Evolutionary conservation across 2,329 filamentous ascomycete genomes (phyloP).

Genomic region (Amauroascus niger): DNA sequence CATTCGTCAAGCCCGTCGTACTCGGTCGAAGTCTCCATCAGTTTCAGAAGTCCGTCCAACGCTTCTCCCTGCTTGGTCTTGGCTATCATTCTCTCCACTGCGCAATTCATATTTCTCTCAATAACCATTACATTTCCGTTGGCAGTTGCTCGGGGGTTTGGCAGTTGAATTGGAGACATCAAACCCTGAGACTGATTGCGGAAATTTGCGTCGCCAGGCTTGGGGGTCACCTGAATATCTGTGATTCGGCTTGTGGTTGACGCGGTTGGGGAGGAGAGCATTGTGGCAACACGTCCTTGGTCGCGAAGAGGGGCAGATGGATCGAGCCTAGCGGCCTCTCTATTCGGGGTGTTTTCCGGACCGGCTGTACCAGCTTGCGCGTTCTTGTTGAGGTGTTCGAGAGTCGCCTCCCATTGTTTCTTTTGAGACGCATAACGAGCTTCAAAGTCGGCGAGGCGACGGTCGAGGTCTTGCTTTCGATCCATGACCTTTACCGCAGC

Average conservation of each 20-base stretch:
- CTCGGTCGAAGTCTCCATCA: conserved; percentile 31
- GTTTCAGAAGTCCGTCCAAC: conserved; percentile 32
- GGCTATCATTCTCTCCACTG: conserved; percentile 17
- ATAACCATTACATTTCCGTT: conserved; percentile 9
- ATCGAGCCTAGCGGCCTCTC: conserved; percentile 6
- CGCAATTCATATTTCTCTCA: conserved; percentile 15
- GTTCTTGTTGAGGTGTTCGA: conserved; percentile 9
- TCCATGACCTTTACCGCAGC: conserved; percentile 33
- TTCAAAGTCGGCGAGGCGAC: conserved; percentile 34
- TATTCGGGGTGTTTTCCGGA: neutral
- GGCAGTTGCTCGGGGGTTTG: conserved; percentile 25
- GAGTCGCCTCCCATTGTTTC: neutral
- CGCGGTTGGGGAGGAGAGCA: conserved; percentile 18
- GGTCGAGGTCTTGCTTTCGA: conserved; percentile 31
- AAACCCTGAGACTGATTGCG: conserved; percentile 5
- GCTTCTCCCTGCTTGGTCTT: conserved; percentile 30
- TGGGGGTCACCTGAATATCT: conserved; percentile 9
- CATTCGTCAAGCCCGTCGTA: conserved; percentile 19
- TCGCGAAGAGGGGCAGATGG: conserved; percentile 5
- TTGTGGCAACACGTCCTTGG: conserved; percentile 9
- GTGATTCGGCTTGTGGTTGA: conserved; percentile 17
- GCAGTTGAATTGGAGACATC: conserved; percentile 30
- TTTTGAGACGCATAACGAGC: conserved; percentile 15
- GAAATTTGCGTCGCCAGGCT: conserved; percentile 18
- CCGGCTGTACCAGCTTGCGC: neutral